These are phyloP conservation scores for Moniliophthora roreri DNA, from an alignment of 1,284 basidiomycete genomes.

Conservation along the genomic window DNA sequence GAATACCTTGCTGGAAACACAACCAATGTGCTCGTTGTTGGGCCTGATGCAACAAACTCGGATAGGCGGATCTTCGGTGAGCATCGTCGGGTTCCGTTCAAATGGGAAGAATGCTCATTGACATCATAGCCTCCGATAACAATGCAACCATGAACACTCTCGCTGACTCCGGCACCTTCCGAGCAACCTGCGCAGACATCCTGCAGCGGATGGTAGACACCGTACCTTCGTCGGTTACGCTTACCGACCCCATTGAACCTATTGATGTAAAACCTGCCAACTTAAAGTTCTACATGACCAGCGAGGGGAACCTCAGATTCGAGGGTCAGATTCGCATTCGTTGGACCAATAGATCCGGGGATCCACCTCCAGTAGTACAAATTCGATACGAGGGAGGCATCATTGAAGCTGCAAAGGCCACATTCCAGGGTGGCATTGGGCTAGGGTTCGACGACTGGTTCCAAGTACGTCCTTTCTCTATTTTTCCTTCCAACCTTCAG, in stretches of 20 bases:
- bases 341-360: background rate
- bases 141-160: background rate
- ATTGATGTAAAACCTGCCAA: background rate
- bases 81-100: background rate
- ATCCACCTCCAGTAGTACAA: background rate
- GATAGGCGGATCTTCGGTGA: background rate
- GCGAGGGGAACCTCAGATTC: background rate
- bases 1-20: background rate
- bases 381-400: background rate
- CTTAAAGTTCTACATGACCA: background rate
- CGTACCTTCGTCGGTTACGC: background rate
- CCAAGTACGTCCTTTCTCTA: background rate
- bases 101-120: background rate
- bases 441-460: background rate
- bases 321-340: slow-evolving; percentile 2
- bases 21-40: background rate
- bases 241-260: slow-evolving; percentile 1
- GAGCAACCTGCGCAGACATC: background rate
- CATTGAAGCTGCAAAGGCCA: background rate
- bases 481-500: too few species aligned
- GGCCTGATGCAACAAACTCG: background rate
- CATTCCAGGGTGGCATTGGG: background rate
- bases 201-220: slow-evolving; percentile 3
- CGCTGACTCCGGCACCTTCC: background rate
- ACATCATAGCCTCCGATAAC: background rate